Percentiles rank a stretch among this genome's conserved stretches.
phyloP scores from a whole-genome alignment of 345 rosid genomes.

The Boechera stricta region DNA sequence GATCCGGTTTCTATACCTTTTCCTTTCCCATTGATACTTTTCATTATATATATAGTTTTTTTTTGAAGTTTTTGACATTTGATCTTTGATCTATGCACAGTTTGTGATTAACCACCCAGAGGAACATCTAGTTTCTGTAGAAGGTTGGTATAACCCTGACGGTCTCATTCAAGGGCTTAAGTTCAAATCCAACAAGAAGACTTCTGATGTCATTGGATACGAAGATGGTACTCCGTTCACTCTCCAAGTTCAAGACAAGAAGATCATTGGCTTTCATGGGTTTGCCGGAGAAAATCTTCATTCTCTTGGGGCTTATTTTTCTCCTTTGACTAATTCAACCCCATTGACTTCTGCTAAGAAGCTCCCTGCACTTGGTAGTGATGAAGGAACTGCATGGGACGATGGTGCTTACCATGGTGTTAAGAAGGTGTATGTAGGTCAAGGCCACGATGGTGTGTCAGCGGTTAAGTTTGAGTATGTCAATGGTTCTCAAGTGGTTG shows the following conservation, averaged over 20 bases:
- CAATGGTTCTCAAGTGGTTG: neutral
- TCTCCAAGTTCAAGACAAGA: conserved; percentile 30
- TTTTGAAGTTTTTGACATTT: neutral
- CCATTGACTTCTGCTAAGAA: neutral
- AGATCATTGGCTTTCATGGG: conserved; percentile 43
- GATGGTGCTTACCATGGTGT: conserved; percentile 34
- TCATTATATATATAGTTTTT: too few relatives aligned
- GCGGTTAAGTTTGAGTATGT: conserved; percentile 39
- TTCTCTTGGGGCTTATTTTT: conserved; percentile 42
- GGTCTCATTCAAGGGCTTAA: conserved; percentile 30
- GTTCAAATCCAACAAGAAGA: conserved; percentile 34
- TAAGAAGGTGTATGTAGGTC: conserved; percentile 28
- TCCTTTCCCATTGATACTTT: neutral
- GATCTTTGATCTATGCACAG: conserved; percentile 10
- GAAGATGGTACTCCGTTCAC: conserved; percentile 29
- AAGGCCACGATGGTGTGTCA: conserved; percentile 11
- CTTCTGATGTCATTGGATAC: conserved; percentile 33
- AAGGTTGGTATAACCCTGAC: conserved; percentile 37
- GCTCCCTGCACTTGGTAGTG: conserved; percentile 12
- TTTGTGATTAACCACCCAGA: conserved; percentile 44
- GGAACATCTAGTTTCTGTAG: conserved; percentile 36
- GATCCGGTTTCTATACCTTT: conserved; percentile 20
- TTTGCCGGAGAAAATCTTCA: conserved; percentile 6
- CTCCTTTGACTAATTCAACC: neutral
- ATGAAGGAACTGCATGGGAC: conserved; percentile 31